A percentile compares a stretch with the other conserved stretches of the same genome.
These are phyloP conservation scores for Nitzschia sp. DNA, from an alignment of 108 stramenopile genomes.

Conservation along the genomic window DNA sequence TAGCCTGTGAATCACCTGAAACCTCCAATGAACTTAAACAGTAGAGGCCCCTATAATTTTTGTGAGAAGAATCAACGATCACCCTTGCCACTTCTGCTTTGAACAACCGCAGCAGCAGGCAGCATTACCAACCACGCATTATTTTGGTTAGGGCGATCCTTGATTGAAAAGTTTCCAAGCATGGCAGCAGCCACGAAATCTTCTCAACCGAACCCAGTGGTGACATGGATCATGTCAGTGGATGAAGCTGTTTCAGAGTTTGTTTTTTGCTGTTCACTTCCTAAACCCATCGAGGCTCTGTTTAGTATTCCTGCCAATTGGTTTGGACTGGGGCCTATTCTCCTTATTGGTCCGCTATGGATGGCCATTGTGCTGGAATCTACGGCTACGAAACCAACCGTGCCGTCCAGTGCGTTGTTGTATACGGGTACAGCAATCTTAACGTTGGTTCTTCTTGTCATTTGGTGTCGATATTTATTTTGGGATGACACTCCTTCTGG, in stretches of 20 bases:
- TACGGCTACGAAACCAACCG: not conserved
- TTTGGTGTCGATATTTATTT: conserved; percentile 8
- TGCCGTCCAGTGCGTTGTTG: not conserved
- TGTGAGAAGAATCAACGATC: too few relatives aligned
- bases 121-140: not conserved
- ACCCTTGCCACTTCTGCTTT: too few relatives aligned
- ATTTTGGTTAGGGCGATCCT: not conserved
- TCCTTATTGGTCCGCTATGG: conserved; percentile 19
- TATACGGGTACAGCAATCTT: not conserved
- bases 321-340: conserved; percentile 20
- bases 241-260: conserved; percentile 16
- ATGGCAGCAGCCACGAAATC: too few relatives aligned
- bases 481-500: not conserved
- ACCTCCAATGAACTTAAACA: too few relatives aligned
- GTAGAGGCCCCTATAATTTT: too few relatives aligned
- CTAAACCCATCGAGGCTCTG: conserved; percentile 6
- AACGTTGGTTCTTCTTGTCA: conserved; percentile 9
- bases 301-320: conserved; percentile 24
- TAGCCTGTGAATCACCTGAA: too few relatives aligned
- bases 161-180: not conserved
- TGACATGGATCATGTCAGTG: conserved; percentile 4
- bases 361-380: not conserved
- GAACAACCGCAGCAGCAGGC: too few relatives aligned
- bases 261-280: conserved; percentile 18
- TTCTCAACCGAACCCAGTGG: not conserved